Conservation (phyloP, 169 alveolate species). For the Plasmodium yoelii region DNA sequence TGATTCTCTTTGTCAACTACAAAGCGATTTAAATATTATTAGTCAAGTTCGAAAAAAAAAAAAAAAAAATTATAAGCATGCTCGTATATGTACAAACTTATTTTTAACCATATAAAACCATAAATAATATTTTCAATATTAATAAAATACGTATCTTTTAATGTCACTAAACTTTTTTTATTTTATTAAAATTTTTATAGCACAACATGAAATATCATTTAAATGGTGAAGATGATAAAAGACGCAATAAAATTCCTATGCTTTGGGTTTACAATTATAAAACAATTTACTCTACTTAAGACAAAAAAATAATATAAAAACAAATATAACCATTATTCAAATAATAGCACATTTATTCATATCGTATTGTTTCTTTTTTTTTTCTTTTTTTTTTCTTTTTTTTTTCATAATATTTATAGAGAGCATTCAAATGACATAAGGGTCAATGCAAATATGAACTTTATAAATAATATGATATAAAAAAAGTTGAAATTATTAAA, state of each 20-base stretch:
- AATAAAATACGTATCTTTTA: not conserved
- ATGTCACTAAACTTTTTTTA: not conserved
- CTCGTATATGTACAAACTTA: too few species aligned
- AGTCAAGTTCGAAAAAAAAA: conserved; percentile 27
- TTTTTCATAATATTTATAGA: not conserved
- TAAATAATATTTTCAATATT: too few species aligned
- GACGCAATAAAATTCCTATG: conserved; percentile 40
- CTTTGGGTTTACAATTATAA: conserved; percentile 47
- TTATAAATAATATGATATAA: not conserved
- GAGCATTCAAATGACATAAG: conserved; percentile 8
- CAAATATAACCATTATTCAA: not conserved
- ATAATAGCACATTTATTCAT: not conserved
- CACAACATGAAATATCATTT: conserved; percentile 14
- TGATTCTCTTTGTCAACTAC: conserved; percentile 11
- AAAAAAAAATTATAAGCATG: not conserved
- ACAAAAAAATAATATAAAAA: not conserved
- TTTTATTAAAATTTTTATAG: conserved; percentile 3
- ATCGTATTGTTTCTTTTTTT: not conserved
- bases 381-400: not conserved
- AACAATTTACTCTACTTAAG: conserved; percentile 33
- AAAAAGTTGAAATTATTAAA: not conserved
- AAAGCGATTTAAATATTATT: conserved; percentile 29
- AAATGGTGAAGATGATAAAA: not conserved
- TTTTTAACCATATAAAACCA: too few species aligned
- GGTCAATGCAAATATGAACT: conserved; percentile 2